Evolutionary conservation across 2,329 filamentous ascomycete genomes (phyloP).

Genomic region (Xylaria sp.): DNA sequence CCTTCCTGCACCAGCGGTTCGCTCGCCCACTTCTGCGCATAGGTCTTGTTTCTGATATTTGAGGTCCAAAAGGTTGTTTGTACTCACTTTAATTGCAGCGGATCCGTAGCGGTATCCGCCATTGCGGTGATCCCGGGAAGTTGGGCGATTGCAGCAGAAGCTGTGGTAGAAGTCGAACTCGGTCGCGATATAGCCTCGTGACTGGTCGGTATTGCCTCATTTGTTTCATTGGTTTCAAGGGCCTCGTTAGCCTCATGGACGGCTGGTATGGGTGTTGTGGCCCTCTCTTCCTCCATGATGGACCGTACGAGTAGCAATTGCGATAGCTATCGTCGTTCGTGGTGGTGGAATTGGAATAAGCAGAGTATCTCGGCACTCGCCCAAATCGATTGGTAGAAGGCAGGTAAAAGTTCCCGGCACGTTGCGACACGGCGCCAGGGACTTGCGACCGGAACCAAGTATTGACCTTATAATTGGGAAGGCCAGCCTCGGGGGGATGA

Average conservation of each 20-base stretch:
- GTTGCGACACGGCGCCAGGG: constrained; percentile 1
- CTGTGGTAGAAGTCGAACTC: constrained; percentile 60
- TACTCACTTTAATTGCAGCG: constrained; percentile 61
- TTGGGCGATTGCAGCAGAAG: constrained; percentile 56
- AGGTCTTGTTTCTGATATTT: constrained; percentile 3
- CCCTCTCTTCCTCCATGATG: constrained; percentile 59
- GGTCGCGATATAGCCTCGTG: constrained; percentile 62
- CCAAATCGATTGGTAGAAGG: constrained; percentile 31
- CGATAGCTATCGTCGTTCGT: constrained; percentile 38
- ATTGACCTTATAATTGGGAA: not conserved
- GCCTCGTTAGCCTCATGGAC: constrained; percentile 42
- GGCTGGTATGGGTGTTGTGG: constrained; percentile 52
- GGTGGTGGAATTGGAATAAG: constrained; percentile 40
- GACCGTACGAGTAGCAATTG: constrained; percentile 42
- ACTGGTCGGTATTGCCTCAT: constrained; percentile 49
- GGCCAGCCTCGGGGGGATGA: not conserved
- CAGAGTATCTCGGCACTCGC: constrained; percentile 38
- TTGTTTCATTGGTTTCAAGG: not conserved
- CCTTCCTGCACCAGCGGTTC: constrained; percentile 1
- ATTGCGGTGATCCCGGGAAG: constrained; percentile 59
- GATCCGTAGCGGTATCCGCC: constrained; percentile 54
- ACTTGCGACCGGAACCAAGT: not conserved
- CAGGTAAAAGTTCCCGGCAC: constrained; percentile 12
- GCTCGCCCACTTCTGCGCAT: not conserved
- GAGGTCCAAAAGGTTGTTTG: constrained; percentile 18